phyloP scores from a whole-genome alignment of 148 eudicot genomes.

The Arctostaphylos glauca region DNA sequence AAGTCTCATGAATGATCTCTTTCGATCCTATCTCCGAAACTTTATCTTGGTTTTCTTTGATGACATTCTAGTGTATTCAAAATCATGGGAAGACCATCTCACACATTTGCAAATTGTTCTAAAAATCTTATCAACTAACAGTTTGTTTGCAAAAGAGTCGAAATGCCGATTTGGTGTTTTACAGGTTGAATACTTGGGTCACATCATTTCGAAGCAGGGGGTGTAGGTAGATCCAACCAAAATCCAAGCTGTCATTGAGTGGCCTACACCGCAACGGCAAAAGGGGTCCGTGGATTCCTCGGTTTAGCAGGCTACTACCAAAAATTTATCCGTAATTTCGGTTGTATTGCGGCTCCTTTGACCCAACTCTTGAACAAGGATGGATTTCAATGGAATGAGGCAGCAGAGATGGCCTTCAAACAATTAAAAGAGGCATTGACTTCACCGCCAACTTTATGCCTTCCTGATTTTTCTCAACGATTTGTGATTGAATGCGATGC shows the following conservation, averaged over 20 bases:
- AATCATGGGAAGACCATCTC: too few relatives aligned
- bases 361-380: not conserved
- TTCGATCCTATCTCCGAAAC: too few relatives aligned
- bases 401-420: too few relatives aligned
- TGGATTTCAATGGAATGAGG: slow-evolving; percentile 8
- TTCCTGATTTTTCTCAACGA: too few relatives aligned
- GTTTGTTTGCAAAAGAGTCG: not conserved
- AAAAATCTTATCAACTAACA: not conserved
- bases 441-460: too few relatives aligned
- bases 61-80: too few relatives aligned
- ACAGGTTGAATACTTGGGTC: not conserved
- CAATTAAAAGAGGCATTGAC: too few relatives aligned
- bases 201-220: not conserved
- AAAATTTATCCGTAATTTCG: not conserved
- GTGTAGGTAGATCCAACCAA: not conserved
- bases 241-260: not conserved
- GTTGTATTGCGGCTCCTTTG: not conserved
- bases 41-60: too few relatives aligned
- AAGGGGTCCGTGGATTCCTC: not conserved
- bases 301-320: not conserved
- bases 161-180: not conserved
- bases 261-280: not conserved
- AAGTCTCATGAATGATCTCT: not conserved
- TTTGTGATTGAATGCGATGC: too few relatives aligned
- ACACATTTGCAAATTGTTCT: not conserved